phyloP scores from a whole-genome alignment of 768 basidiomycete species.

The Phylloporus scabripes region DNA sequence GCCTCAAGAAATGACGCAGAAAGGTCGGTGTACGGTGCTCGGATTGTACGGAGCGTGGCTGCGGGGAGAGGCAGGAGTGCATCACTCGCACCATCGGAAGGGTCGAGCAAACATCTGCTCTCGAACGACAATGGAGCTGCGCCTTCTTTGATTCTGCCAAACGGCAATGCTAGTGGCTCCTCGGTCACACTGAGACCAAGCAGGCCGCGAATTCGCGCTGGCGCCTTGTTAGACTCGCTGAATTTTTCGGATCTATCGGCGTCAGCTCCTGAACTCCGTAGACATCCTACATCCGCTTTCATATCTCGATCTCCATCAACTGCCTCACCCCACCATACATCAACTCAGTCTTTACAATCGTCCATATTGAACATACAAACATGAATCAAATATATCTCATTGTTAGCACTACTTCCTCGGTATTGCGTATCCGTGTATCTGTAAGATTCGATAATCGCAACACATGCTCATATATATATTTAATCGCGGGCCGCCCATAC shows the following conservation, averaged over 20 bases:
- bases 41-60: slow-evolving; percentile 54
- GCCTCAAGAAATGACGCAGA: slow-evolving; percentile 22
- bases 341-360: slow-evolving; percentile 10
- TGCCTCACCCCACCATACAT: slow-evolving; percentile 8
- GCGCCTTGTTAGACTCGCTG: slow-evolving; percentile 4
- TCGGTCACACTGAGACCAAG: slow-evolving; percentile 21
- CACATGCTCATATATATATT: background rate
- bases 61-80: slow-evolving; percentile 40
- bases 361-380: slow-evolving; percentile 22
- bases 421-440: slow-evolving; percentile 15
- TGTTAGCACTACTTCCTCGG: slow-evolving; percentile 13
- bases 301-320: slow-evolving; percentile 10
- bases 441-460: background rate
- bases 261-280: slow-evolving; percentile 24
- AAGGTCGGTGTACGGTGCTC: slow-evolving; percentile 34
- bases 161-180: slow-evolving; percentile 20
- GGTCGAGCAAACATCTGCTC: slow-evolving; percentile 11
- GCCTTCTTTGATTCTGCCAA: slow-evolving; percentile 13
- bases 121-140: slow-evolving; percentile 10
- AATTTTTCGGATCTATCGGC: slow-evolving; percentile 16
- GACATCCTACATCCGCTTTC: slow-evolving; percentile 8
- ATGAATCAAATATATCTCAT: slow-evolving; percentile 21
- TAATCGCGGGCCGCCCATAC: too few species aligned
- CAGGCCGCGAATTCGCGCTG: slow-evolving; percentile 10
- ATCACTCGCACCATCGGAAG: slow-evolving; percentile 31